These are phyloP conservation scores for Croton setiger DNA, from an alignment of 441 rosid species.

Conservation along the genomic window DNA sequence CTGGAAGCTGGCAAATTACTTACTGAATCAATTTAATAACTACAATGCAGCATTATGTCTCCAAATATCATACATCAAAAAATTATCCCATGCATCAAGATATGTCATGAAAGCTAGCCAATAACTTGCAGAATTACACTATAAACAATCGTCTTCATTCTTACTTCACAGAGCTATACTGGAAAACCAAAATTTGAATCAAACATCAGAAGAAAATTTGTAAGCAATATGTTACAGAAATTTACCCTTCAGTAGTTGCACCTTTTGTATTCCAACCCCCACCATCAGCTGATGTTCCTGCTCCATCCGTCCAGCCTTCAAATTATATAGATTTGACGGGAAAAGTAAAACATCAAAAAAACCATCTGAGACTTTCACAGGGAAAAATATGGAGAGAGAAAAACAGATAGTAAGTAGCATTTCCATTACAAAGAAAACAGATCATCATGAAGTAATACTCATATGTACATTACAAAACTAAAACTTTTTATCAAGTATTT, in stretches of 20 bases:
- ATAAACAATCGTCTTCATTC: background rate
- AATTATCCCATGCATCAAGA: background rate
- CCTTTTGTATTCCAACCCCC: constrained; percentile 61
- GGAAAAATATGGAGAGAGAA: constrained; percentile 6
- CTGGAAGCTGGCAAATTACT: background rate
- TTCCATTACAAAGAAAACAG: background rate
- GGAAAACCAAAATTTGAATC: background rate
- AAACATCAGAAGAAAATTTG: constrained; percentile 9
- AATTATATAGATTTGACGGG: constrained; percentile 12
- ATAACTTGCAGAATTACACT: background rate
- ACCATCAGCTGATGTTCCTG: constrained; percentile 59
- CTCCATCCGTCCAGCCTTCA: constrained; percentile 56
- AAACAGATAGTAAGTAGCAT: background rate
- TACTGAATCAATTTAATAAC: background rate
- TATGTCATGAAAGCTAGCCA: background rate
- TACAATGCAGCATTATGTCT: background rate
- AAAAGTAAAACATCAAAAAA: background rate
- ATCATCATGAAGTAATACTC: background rate
- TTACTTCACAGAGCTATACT: background rate
- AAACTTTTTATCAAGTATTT: background rate
- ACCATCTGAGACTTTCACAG: constrained; percentile 17
- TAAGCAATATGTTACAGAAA: constrained; percentile 1
- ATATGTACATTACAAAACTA: background rate
- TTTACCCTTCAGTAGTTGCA: constrained; percentile 50
- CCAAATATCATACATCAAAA: background rate